These are phyloP conservation scores for Vigna mungo DNA, from an alignment of 306 rosid genomes.

Conservation along the genomic window DNA sequence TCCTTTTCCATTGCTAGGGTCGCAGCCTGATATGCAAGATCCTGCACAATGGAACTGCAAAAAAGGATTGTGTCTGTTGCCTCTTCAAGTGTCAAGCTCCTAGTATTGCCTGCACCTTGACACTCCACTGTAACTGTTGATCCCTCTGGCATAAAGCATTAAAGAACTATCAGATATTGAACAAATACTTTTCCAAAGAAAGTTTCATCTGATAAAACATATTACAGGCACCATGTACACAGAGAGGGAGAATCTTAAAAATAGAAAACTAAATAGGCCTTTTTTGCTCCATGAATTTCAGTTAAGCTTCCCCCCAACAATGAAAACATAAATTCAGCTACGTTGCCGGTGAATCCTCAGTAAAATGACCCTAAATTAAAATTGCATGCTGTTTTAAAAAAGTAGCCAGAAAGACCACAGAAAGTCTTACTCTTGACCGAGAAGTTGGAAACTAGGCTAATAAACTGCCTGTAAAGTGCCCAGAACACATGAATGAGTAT, in stretches of 20 bases:
- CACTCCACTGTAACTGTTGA: constrained; percentile 80
- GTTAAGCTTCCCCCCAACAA: constrained; percentile 16
- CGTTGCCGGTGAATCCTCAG: constrained; percentile 4
- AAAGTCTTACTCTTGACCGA: background rate
- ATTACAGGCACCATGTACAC: constrained; percentile 3
- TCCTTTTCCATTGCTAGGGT: constrained; percentile 81
- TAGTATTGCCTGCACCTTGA: constrained; percentile 63
- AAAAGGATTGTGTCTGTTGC: constrained; percentile 94
- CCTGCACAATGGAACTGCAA: constrained; percentile 94
- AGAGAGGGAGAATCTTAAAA: constrained; percentile 12
- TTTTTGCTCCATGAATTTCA: constrained; percentile 7
- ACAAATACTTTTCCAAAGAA: constrained; percentile 30
- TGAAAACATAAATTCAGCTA: constrained; percentile 15
- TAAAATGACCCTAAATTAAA: constrained; percentile 2
- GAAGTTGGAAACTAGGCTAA: background rate
- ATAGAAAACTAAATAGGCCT: constrained; percentile 1
- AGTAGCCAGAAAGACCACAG: constrained; percentile 26
- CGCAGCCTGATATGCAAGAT: constrained; percentile 88
- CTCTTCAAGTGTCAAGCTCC: constrained; percentile 95
- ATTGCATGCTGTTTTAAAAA: background rate
- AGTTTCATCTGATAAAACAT: constrained; percentile 16
- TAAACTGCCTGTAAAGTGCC: background rate
- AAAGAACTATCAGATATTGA: constrained; percentile 44
- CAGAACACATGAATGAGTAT: constrained; percentile 9
- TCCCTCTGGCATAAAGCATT: constrained; percentile 63